phyloP scores from a whole-genome alignment of 306 rosid species.

The Trichosanthes truncata region DNA sequence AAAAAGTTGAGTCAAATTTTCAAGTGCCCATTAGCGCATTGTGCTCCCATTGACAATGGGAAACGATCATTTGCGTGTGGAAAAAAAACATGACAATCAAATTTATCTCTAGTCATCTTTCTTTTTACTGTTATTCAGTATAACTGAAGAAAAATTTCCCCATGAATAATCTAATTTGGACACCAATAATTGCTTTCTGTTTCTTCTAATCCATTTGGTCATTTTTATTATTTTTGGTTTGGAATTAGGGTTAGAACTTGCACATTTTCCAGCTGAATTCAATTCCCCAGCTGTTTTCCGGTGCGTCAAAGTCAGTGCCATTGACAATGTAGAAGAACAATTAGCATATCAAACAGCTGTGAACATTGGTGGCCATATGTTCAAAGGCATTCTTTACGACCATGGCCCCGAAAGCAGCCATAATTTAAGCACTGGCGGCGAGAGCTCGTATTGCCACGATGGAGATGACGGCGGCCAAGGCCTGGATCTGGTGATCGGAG shows the following conservation, averaged over 20 bases:
- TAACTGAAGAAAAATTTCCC: not conserved
- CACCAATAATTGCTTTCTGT: not conserved
- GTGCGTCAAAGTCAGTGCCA: slow-evolving; percentile 54
- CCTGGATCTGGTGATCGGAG: slow-evolving; percentile 28
- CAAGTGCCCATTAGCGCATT: not conserved
- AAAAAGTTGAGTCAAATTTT: not conserved
- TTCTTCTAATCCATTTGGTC: not conserved
- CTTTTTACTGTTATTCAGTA: no score
- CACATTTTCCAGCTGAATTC: slow-evolving; percentile 49
- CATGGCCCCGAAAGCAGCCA: slow-evolving; percentile 37
- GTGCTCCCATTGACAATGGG: not conserved
- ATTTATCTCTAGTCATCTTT: no score
- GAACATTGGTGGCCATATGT: slow-evolving; percentile 57
- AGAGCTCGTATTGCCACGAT: slow-evolving; percentile 27
- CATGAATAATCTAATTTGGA: not conserved
- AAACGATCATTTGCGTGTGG: not conserved
- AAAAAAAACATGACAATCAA: not conserved
- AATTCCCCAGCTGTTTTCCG: slow-evolving; percentile 54
- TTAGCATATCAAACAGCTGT: slow-evolving; percentile 65
- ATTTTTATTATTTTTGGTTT: not conserved
- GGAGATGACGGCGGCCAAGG: slow-evolving; percentile 17
- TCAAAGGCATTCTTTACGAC: slow-evolving; percentile 67
- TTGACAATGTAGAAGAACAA: slow-evolving; percentile 48
- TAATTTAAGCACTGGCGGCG: slow-evolving; percentile 15
- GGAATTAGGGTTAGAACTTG: slow-evolving; percentile 56